These are phyloP conservation scores for Echium plantagineum DNA, from an alignment of 257 asterid species.

Conservation along the genomic window DNA sequence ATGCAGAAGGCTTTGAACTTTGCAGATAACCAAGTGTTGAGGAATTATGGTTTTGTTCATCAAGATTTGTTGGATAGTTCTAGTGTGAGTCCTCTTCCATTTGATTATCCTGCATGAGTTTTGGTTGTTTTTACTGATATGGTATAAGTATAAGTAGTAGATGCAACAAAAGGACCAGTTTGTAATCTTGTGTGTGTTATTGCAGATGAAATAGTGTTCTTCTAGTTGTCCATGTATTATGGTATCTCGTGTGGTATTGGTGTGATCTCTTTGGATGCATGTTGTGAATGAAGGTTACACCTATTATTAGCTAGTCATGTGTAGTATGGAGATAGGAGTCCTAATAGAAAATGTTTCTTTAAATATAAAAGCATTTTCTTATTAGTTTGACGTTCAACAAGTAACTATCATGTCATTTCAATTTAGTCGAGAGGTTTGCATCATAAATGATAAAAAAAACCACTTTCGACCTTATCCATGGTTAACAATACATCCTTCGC, in stretches of 20 bases:
- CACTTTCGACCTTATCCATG: too few relatives aligned
- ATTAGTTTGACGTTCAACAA: too few relatives aligned
- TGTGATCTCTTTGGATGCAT: neutral
- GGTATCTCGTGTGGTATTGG: neutral
- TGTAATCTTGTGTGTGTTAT: neutral
- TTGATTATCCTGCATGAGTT: conserved; percentile 53
- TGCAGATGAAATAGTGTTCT: neutral
- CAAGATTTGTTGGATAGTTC: conserved; percentile 54
- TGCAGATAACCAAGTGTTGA: conserved; percentile 90
- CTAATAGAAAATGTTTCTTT: neutral
- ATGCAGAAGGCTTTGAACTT: conserved; percentile 72
- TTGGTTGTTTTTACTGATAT: neutral
- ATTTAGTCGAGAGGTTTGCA: too few relatives aligned
- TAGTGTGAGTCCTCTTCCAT: conserved; percentile 57
- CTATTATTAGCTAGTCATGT: neutral
- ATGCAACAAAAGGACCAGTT: neutral
- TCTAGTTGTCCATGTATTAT: neutral
- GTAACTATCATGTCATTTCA: too few relatives aligned
- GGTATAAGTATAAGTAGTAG: neutral
- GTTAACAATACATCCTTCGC: too few relatives aligned
- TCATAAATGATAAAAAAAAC: too few relatives aligned
- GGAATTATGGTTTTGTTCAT: conserved; percentile 66
- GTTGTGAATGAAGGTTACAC: neutral
- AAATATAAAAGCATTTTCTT: too few relatives aligned
- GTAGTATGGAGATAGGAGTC: neutral